Conservation (phyloP, 192 early-diverging fungal genomes). For the Coemansia guatemalensis region DNA sequence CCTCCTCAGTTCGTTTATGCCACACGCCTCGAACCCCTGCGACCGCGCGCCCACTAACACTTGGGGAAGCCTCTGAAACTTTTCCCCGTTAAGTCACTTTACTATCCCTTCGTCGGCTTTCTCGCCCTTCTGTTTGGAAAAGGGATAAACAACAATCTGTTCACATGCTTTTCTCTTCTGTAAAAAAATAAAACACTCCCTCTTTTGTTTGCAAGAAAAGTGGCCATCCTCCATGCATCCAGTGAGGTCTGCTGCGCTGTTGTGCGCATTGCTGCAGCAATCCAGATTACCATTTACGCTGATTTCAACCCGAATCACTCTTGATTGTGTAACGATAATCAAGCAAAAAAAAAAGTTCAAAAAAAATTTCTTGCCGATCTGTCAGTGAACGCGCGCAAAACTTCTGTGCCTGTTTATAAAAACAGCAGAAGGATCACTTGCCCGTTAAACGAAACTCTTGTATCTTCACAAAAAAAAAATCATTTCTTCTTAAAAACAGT, state of each 20-base stretch:
- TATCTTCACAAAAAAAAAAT: constrained; percentile 3
- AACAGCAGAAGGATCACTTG: background rate
- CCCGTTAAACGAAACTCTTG: background rate
- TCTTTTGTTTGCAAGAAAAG: no score
- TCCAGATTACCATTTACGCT: background rate
- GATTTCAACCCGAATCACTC: background rate
- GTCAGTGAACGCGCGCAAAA: background rate
- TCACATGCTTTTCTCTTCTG: constrained; percentile 5
- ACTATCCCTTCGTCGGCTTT: no score
- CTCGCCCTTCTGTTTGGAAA: no score
- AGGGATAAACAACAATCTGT: no score
- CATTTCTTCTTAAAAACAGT: background rate
- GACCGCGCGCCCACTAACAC: constrained; percentile 23
- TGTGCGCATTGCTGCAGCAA: background rate
- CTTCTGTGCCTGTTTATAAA: constrained; percentile 1
- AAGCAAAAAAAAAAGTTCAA: background rate
- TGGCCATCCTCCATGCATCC: no score
- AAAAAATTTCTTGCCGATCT: constrained; percentile 1
- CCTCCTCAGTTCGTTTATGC: constrained; percentile 47
- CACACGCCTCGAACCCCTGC: constrained; percentile 45
- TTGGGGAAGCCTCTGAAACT: constrained; percentile 31
- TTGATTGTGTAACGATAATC: background rate
- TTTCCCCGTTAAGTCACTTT: no score
- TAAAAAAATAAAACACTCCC: constrained; percentile 11
- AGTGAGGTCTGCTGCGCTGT: no score